A percentile compares a stretch with the other conserved stretches of the same genome.
These are phyloP conservation scores for Quillaja saponaria DNA, from an alignment of 306 rosid genomes.

Conservation along the genomic window DNA sequence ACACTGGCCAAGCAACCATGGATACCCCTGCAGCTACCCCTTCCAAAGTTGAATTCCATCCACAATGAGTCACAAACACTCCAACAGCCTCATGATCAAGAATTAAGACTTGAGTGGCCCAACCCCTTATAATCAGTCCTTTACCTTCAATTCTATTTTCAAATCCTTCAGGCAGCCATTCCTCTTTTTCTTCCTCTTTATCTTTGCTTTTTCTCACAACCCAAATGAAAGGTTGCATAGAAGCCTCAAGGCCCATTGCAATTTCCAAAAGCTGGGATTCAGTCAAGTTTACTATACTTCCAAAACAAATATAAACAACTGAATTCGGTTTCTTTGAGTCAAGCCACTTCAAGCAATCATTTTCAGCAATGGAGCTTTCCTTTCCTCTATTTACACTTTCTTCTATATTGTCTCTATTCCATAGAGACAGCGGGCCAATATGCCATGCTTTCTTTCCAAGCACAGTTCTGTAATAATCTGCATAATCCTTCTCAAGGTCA, in stretches of 20 bases:
- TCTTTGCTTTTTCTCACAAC: constrained; percentile 24
- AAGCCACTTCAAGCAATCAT: background rate
- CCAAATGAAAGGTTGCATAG: constrained; percentile 33
- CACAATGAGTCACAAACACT: too few relatives aligned
- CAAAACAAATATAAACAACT: too few relatives aligned
- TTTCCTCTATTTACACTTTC: background rate
- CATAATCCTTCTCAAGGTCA: constrained; percentile 50
- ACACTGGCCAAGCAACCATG: constrained; percentile 30
- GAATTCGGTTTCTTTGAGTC: too few relatives aligned
- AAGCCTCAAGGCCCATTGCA: constrained; percentile 42
- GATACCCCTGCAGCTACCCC: constrained; percentile 25
- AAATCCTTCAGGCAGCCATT: too few relatives aligned
- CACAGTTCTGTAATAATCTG: constrained; percentile 34
- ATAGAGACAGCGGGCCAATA: constrained; percentile 51
- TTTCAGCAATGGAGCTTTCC: background rate
- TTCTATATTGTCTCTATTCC: constrained; percentile 11
- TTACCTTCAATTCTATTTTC: too few relatives aligned
- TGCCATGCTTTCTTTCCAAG: constrained; percentile 47
- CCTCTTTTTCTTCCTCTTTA: background rate
- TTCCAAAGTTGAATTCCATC: too few relatives aligned
- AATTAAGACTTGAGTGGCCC: constrained; percentile 20
- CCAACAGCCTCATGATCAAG: constrained; percentile 3
- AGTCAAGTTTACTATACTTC: constrained; percentile 24
- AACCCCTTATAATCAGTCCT: too few relatives aligned
- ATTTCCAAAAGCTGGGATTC: constrained; percentile 36